These are phyloP conservation scores for Trichoderma semiorbis DNA, from an alignment of 2,329 filamentous ascomycete genomes.

Conservation along the genomic window DNA sequence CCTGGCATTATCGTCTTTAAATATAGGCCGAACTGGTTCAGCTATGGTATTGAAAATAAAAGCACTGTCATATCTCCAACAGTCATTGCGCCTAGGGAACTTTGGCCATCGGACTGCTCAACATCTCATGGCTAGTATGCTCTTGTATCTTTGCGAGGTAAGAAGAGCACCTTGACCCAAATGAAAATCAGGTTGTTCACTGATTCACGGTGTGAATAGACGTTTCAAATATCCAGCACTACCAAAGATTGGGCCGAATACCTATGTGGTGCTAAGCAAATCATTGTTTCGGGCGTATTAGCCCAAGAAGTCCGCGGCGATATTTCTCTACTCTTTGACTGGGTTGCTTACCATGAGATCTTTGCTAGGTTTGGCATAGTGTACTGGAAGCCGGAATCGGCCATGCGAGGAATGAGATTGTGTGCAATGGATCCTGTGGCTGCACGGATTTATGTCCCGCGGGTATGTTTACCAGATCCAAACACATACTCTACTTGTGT, in stretches of 20 bases:
- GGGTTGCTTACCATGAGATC: not conserved
- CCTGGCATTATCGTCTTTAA: not conserved
- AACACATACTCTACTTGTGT: not conserved
- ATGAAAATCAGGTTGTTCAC: not conserved
- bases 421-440: not conserved
- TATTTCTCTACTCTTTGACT: not conserved
- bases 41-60: not conserved
- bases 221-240: not conserved
- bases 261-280: not conserved
- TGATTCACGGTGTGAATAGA: not conserved
- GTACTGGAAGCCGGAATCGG: not conserved
- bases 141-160: conserved; percentile 1
- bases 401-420: not conserved
- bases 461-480: not conserved
- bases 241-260: not conserved
- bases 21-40: not conserved
- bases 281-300: not conserved
- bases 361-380: conserved; percentile 2
- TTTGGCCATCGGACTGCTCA: not conserved
- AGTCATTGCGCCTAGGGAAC: not conserved
- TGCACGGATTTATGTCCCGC: not conserved
- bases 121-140: conserved; percentile 7
- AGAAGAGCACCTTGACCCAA: not conserved
- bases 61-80: not conserved
- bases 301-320: not conserved